Evolutionary conservation across 352 stramenopile genomes (phyloP), one percentile per base, ranked within the genome.

Genomic region (Globisporangium sylvaticum): DNA sequence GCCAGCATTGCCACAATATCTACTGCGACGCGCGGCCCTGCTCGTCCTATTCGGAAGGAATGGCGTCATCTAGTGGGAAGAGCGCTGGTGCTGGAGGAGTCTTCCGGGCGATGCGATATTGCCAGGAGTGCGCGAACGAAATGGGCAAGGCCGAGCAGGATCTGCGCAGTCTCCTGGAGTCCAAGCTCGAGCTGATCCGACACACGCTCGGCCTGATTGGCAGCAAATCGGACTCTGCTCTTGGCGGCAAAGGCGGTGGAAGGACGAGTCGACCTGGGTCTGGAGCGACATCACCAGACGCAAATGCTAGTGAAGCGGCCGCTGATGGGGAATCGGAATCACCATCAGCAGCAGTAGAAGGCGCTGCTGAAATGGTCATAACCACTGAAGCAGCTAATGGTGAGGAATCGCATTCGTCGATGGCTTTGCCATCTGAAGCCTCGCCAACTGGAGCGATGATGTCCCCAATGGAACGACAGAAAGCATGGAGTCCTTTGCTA

Each of bases 21-120:
- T 92, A 88, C 65, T 93, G 85, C 54, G 83, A 93, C 66, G 78
- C 80, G 22, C 90, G 86, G n/a, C 80, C 87, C 39, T 93, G 84
- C 64, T 90, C 84, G 18, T 89, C 73, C 8, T 81, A 76, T 62
- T 70, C 81, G 20, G 75, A 77, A 27, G 72, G 71, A 12, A 68
- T 67, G 20, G 31, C 59, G 58, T 56, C 27, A 32, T 24, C 24
- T n/a, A 57, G 56, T 22, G 44, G 54, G 1, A 57, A 66, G 10
- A 60, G 12, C 56, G 20, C 18, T 15, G 54, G 60, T 8, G 32
- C 55, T 6, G 44, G 58, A 58, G 44, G 29, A 4, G 14, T 54
- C 48, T 2, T 69, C 58, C 2, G 65, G 20, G 69, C 68, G 7
- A 70, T 87, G 71, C 87, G 83, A 4, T 93, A 85, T 54, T 95